Conservation (phyloP, 208 protist species). For the Giardia duodenalis region DNA sequence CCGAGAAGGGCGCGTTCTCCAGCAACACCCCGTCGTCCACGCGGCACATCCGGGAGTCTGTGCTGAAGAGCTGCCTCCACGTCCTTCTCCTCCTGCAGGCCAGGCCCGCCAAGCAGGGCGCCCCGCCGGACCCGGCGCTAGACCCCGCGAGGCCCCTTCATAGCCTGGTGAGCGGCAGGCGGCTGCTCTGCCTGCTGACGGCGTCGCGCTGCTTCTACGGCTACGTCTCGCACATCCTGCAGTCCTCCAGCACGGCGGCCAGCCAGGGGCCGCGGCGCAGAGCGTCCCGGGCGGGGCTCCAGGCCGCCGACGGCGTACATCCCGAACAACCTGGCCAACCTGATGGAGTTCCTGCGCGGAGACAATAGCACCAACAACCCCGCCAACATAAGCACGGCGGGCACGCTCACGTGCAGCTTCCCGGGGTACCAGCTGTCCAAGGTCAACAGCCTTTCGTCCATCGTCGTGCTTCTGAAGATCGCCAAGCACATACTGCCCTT, state of each 20-base stretch:
- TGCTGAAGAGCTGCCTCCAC: neutral
- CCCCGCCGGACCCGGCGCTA: neutral
- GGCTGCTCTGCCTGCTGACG: neutral
- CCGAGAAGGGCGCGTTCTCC: neutral
- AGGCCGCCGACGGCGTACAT: neutral
- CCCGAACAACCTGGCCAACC: neutral
- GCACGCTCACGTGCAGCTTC: conserved; percentile 1
- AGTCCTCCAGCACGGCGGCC: neutral
- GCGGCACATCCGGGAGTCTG: neutral
- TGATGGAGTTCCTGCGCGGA: conserved; percentile 10
- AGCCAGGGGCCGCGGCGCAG: neutral
- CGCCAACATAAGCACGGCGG: neutral
- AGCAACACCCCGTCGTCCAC: neutral
- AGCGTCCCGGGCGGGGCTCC: neutral
- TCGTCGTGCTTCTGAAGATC: neutral
- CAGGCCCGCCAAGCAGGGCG: neutral
- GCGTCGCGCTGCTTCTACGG: neutral
- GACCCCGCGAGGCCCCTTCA: neutral
- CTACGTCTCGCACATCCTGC: neutral
- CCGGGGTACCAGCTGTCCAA: neutral
- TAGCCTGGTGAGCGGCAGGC: neutral
- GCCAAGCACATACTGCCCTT: neutral
- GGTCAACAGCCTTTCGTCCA: neutral
- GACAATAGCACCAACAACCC: conserved; percentile 10
- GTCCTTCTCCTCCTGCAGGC: neutral